phyloP scores from a whole-genome alignment of 768 basidiomycete species.

The Macrocybe gigantea region DNA sequence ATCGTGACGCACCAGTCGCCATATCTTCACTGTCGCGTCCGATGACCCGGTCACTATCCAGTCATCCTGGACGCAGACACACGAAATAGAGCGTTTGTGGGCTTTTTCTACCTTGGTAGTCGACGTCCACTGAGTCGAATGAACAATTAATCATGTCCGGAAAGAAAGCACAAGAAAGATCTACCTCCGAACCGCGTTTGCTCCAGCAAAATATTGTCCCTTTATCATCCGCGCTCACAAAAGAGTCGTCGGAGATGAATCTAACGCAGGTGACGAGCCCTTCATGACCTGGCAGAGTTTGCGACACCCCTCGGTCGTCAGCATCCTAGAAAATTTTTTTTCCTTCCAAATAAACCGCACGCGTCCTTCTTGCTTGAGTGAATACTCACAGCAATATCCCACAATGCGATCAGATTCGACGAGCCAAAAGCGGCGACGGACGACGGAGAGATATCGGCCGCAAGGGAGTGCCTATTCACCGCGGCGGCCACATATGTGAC shows the following conservation, averaged over 20 bases:
- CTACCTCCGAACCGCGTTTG: slow-evolving; percentile 31
- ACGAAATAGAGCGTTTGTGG: slow-evolving; percentile 67
- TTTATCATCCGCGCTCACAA: slow-evolving; percentile 73
- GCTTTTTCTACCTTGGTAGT: slow-evolving; percentile 37
- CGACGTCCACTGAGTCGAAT: slow-evolving; percentile 49
- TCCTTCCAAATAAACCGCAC: background rate
- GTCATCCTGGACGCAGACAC: slow-evolving; percentile 45
- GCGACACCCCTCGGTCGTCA: slow-evolving; percentile 47
- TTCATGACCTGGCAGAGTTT: slow-evolving; percentile 73
- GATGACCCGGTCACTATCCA: slow-evolving; percentile 76
- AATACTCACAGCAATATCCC: slow-evolving; percentile 33
- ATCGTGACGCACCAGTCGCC: slow-evolving; percentile 36
- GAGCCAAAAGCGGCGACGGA: slow-evolving; percentile 43
- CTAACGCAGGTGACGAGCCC: slow-evolving; percentile 72
- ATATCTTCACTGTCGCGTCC: slow-evolving; percentile 74
- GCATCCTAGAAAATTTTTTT: slow-evolving; percentile 31
- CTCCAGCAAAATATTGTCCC: slow-evolving; percentile 68
- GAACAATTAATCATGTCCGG: slow-evolving; percentile 9
- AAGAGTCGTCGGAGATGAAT: slow-evolving; percentile 44
- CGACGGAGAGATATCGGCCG: slow-evolving; percentile 40
- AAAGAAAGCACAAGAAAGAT: slow-evolving; percentile 20
- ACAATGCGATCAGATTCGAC: slow-evolving; percentile 37
- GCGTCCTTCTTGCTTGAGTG: background rate
- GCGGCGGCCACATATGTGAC: slow-evolving; percentile 38
- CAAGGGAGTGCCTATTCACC: slow-evolving; percentile 41